These are phyloP conservation scores for Thelonectria discophora DNA, from an alignment of 2,329 filamentous ascomycete genomes.

Conservation along the genomic window DNA sequence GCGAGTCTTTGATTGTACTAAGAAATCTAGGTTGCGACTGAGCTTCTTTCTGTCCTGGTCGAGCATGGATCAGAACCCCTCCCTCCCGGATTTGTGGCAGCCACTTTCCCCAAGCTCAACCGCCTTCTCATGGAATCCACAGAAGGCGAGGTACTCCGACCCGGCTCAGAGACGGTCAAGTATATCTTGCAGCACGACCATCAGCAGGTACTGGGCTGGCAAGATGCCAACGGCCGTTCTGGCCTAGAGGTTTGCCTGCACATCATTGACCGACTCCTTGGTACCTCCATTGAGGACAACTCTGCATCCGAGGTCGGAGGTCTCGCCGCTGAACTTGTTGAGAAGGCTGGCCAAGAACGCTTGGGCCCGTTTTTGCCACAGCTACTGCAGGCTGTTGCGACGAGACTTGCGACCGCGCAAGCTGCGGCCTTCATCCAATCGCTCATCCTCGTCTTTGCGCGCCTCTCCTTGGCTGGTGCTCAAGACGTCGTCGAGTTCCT, in stretches of 20 bases:
- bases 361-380: slow-evolving; percentile 91
- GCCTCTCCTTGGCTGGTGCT: slow-evolving; percentile 84
- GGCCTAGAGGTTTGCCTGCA: slow-evolving; percentile 89
- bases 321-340: slow-evolving; percentile 91
- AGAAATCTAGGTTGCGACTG: slow-evolving; percentile 72
- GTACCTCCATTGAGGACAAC: slow-evolving; percentile 86
- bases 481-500: slow-evolving; percentile 93
- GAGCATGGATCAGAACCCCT: slow-evolving; percentile 87
- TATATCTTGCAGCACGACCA: slow-evolving; percentile 91
- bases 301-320: slow-evolving; percentile 96
- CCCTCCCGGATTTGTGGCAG: slow-evolving; percentile 84
- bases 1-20: slow-evolving; percentile 27
- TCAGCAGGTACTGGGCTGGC: slow-evolving; percentile 88
- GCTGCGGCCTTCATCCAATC: slow-evolving; percentile 94
- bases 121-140: slow-evolving; percentile 81
- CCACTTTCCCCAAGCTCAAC: slow-evolving; percentile 87
- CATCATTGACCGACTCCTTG: slow-evolving; percentile 90
- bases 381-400: slow-evolving; percentile 87
- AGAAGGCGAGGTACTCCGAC: slow-evolving; percentile 89
- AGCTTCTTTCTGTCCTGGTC: slow-evolving; percentile 81
- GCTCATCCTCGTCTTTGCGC: slow-evolving; percentile 92
- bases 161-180: slow-evolving; percentile 85
- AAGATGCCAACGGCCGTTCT: slow-evolving; percentile 79
- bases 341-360: slow-evolving; percentile 91
- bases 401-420: slow-evolving; percentile 81